A percentile compares a stretch with the other conserved stretches of the same genome.
These are phyloP conservation scores for Kodamaea fukazawae DNA, from an alignment of 805 yeast genomes.

Conservation along the genomic window DNA sequence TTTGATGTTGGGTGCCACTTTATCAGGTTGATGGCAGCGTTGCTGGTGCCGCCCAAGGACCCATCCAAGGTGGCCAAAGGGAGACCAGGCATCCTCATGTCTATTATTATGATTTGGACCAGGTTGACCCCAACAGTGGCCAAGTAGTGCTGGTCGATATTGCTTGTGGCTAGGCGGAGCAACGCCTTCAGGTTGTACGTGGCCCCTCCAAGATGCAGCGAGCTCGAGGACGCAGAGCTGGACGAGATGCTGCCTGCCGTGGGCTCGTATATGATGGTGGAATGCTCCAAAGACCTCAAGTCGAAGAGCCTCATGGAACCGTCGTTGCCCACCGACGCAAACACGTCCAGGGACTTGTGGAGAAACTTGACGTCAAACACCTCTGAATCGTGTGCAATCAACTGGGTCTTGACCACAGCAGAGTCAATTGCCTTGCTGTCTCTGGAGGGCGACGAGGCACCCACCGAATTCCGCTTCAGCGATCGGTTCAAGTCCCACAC, in stretches of 20 bases:
- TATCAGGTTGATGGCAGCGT: slow-evolving; percentile 66
- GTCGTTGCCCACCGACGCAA: slow-evolving; percentile 92
- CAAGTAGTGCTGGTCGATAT: slow-evolving; percentile 74
- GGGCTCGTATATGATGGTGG: slow-evolving; percentile 93
- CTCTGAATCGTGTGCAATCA: slow-evolving; percentile 94
- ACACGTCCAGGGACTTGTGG: slow-evolving; percentile 68
- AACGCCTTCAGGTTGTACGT: slow-evolving; percentile 51
- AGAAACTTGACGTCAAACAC: slow-evolving; percentile 90
- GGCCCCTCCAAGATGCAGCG: slow-evolving; percentile 4
- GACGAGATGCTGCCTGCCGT: slow-evolving; percentile 7
- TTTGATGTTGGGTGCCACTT: slow-evolving; percentile 82
- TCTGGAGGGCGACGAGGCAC: background rate
- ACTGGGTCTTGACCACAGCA: slow-evolving; percentile 78
- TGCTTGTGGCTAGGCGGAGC: slow-evolving; percentile 72
- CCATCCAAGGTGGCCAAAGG: slow-evolving; percentile 72
- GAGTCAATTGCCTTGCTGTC: slow-evolving; percentile 32
- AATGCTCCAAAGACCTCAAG: slow-evolving; percentile 82
- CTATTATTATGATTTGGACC: slow-evolving; percentile 64
- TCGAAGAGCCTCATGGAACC: slow-evolving; percentile 94
- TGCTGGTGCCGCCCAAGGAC: slow-evolving; percentile 46
- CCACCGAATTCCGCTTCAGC: slow-evolving; percentile 11
- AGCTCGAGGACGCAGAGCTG: slow-evolving; percentile 1
- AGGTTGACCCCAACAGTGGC: slow-evolving; percentile 80
- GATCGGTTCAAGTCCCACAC: slow-evolving; percentile 75
- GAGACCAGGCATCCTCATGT: slow-evolving; percentile 82